These are phyloP conservation scores for Umbelopsis sp. DNA, from an alignment of 192 early-diverging fungal species.

Conservation along the genomic window DNA sequence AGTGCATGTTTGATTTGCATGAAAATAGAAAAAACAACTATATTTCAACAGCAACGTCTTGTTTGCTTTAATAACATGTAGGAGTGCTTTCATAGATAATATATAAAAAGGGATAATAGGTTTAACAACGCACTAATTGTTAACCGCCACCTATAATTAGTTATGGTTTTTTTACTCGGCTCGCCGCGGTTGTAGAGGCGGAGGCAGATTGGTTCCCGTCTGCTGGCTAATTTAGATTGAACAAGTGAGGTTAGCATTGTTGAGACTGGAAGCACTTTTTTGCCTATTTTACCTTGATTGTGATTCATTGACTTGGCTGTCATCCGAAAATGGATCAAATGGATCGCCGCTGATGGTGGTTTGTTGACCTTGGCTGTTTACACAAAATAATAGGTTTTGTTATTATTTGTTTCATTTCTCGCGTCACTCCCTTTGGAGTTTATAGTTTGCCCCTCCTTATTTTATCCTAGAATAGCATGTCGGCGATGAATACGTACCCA, in stretches of 20 bases:
- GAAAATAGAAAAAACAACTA: no score
- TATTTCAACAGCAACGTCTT: no score
- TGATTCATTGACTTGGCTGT: slow-evolving; percentile 12
- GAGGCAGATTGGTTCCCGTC: background rate
- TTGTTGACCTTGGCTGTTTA: background rate
- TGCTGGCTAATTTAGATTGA: slow-evolving; percentile 2
- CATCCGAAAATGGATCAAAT: slow-evolving; percentile 40
- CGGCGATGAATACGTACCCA: slow-evolving; percentile 2
- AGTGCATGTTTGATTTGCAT: background rate
- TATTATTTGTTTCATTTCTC: slow-evolving; percentile 7
- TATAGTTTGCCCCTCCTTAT: slow-evolving; percentile 14
- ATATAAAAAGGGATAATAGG: background rate
- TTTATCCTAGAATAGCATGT: slow-evolving; percentile 17
- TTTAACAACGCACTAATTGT: background rate
- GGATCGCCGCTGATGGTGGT: slow-evolving; percentile 18
- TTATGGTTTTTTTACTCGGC: background rate
- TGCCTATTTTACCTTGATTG: slow-evolving; percentile 12
- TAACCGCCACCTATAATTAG: background rate
- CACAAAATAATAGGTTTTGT: background rate
- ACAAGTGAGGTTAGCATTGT: background rate
- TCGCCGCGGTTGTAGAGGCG: slow-evolving; percentile 4
- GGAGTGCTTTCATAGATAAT: no score
- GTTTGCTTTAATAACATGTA: no score
- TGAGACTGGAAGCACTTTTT: background rate
- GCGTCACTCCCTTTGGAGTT: background rate